phyloP scores from a whole-genome alignment of 257 asterid species.

The Fraxinus excelsior region DNA sequence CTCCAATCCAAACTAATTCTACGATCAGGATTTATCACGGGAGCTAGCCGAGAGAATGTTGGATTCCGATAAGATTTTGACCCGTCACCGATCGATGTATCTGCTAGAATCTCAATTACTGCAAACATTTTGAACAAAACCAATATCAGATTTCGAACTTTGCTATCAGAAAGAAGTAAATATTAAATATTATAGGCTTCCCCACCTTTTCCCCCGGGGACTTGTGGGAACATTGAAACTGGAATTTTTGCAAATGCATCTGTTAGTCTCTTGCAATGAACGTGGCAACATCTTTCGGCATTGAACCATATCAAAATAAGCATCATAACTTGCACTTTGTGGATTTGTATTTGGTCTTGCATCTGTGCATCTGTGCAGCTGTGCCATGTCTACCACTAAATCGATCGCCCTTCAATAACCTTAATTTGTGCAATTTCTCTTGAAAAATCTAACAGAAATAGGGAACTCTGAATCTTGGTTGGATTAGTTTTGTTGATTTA shows the following conservation, averaged over 20 bases:
- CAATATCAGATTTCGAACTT: background rate
- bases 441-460: background rate
- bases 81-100: slow-evolving; percentile 62
- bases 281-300: slow-evolving; percentile 62
- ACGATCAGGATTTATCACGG: slow-evolving; percentile 57
- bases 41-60: slow-evolving; percentile 87
- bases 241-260: slow-evolving; percentile 66
- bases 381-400: background rate
- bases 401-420: too few relatives aligned
- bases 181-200: background rate
- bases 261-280: slow-evolving; percentile 61
- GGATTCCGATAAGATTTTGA: slow-evolving; percentile 68
- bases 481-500: background rate
- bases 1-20: slow-evolving; percentile 62
- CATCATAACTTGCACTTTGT: slow-evolving; percentile 50
- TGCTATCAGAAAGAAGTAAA: background rate
- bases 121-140: slow-evolving; percentile 11
- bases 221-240: slow-evolving; percentile 74
- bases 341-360: background rate
- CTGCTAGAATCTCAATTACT: slow-evolving; percentile 79
- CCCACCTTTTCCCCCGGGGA: slow-evolving; percentile 85
- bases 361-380: too few relatives aligned
- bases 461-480: background rate
- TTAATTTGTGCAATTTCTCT: background rate
- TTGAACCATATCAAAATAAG: slow-evolving; percentile 75